Evolutionary conservation across 495 filamentous ascomycete species (phyloP), one percentile per base, ranked within the genome.

Genomic region (Lepraria neglecta): DNA sequence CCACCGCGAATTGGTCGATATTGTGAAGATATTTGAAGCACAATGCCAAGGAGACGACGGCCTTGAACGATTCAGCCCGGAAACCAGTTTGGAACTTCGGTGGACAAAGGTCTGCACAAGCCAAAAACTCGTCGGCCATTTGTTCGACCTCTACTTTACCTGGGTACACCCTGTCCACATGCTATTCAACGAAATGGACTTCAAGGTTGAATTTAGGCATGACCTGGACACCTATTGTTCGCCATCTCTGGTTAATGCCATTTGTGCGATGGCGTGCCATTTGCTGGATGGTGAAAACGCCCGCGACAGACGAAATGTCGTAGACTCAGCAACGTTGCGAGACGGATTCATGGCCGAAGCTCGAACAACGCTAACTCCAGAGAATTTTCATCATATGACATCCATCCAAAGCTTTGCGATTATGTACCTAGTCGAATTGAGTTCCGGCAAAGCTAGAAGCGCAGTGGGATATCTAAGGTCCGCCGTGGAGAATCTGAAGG

Each of bases 151-250:
- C 24, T 77, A 75, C 52, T 75, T 77, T 52, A 68, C 72, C n/a
- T 77, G 74, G 74, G 66, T 77, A 19, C 74, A 77, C 64, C 74
- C 74, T 11, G 72, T 76, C 10, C 72, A 76, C 50, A 75, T 74
- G 58, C 63, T 77, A 19, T 76, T 77, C 62, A 71, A 65, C 59
- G 74, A 77, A 58, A 57, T 62, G 31, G 68, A 68, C 42, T 77
- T 77, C 57, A 67, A 67, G 47, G 40, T 70, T 12, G 68, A 63
- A 58, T 74, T 70, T 60, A 62, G 61, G 24, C 60, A 58, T n/a
- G 61, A 70, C 27, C 46, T 66, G 5, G 46, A 63, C 1, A 54
- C 31, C 3, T 73, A 72, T 57, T 76, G 74, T 60, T 72, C 74
- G 3, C 42, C 66, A 7, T 57, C 70, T 12, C 60, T 77, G 19